Conservation (phyloP, 2,329 filamentous ascomycete species). For the Talaromyces sp. region DNA sequence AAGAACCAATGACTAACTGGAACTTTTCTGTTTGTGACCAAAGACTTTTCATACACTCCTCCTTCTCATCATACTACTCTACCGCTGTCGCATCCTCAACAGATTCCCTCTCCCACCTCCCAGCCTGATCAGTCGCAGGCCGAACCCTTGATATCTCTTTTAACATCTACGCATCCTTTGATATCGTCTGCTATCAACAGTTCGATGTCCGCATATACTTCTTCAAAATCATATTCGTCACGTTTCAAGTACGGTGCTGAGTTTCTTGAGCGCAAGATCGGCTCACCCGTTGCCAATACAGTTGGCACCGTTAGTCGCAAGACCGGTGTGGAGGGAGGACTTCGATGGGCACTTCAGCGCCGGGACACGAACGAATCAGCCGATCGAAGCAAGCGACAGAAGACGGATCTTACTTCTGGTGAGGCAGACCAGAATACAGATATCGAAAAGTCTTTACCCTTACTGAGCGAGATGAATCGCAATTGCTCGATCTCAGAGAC, state of each 20-base stretch:
- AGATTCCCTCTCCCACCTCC: background rate
- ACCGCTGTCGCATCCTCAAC: slow-evolving; percentile 15
- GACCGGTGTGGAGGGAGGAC: slow-evolving; percentile 80
- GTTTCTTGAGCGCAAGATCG: slow-evolving; percentile 82
- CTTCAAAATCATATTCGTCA: slow-evolving; percentile 84
- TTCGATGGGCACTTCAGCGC: slow-evolving; percentile 70
- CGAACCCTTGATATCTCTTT: slow-evolving; percentile 77
- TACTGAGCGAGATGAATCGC: slow-evolving; percentile 22
- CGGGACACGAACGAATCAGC: slow-evolving; percentile 34
- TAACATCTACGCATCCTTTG: slow-evolving; percentile 83
- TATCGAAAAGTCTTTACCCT: slow-evolving; percentile 39
- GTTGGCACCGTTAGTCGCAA: slow-evolving; percentile 76
- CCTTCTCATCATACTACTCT: slow-evolving; percentile 3
- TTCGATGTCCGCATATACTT: slow-evolving; percentile 78
- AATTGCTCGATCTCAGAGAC: slow-evolving; percentile 57
- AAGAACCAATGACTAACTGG: background rate
- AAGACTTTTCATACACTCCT: slow-evolving; percentile 11
- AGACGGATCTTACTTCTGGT: slow-evolving; percentile 33
- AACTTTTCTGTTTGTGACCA: slow-evolving; percentile 7
- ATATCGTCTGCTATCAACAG: slow-evolving; percentile 79
- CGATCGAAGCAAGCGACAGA: slow-evolving; percentile 38
- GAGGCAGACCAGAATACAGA: slow-evolving; percentile 39
- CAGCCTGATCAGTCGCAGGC: slow-evolving; percentile 46
- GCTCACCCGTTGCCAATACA: slow-evolving; percentile 74
- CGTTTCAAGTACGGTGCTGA: slow-evolving; percentile 84